phyloP scores from a whole-genome alignment of 164 flowering plant species.

The Hamamelis virginiana region DNA sequence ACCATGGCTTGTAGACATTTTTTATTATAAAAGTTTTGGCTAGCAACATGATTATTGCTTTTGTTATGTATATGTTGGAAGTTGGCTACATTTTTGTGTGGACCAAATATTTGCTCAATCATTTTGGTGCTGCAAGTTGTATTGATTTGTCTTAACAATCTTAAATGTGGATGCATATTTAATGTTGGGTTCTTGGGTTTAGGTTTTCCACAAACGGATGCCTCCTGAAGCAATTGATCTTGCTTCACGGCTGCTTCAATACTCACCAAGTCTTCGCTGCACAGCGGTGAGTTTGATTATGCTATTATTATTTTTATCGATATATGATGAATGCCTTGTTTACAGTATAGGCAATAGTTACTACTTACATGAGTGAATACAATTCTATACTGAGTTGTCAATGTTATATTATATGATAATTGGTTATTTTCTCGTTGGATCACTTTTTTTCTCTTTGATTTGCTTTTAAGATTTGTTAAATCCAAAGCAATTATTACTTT shows the following conservation, averaged over 20 bases:
- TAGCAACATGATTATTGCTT: background rate
- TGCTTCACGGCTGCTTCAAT: slow-evolving; percentile 62
- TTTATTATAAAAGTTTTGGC: background rate
- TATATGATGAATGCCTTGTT: background rate
- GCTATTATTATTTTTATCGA: background rate
- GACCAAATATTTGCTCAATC: background rate
- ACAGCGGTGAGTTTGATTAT: slow-evolving; percentile 49
- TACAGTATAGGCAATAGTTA: background rate
- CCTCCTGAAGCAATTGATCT: slow-evolving; percentile 77
- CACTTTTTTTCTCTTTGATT: background rate
- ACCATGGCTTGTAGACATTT: background rate
- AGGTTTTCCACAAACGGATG: slow-evolving; percentile 67
- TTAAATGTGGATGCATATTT: background rate
- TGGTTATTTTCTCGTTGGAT: background rate
- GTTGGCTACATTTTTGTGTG: background rate
- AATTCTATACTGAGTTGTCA: background rate
- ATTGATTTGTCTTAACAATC: background rate
- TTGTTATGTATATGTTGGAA: background rate
- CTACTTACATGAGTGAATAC: background rate
- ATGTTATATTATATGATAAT: background rate
- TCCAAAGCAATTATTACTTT: background rate
- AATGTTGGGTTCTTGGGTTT: background rate
- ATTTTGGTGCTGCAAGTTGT: background rate
- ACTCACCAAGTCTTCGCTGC: slow-evolving; percentile 70
- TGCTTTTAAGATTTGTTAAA: background rate